A percentile compares a stretch with the other conserved stretches of the same genome.
Evolutionary conservation across 352 stramenopile genomes (phyloP).

Genomic region (Globisporangium solare): DNA sequence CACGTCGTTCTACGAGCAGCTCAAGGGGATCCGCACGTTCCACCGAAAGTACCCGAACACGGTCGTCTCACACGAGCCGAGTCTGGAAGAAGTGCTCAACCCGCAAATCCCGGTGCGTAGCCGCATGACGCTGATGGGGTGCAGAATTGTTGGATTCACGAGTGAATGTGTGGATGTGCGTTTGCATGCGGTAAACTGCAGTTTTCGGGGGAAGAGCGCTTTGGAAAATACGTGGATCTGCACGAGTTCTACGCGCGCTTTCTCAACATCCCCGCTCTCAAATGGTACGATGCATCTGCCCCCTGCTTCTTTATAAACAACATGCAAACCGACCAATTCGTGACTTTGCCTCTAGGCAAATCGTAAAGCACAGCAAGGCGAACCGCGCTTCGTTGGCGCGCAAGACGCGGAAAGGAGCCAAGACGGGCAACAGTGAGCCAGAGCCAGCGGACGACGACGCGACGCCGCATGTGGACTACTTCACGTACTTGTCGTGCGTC

Average conservation of each 20-base stretch:
- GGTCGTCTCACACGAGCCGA: conserved; percentile 58
- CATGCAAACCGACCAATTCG: neutral
- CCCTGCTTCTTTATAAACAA: neutral
- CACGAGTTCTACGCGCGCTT: conserved; percentile 80
- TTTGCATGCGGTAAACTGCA: conserved; percentile 13
- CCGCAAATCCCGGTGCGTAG: conserved; percentile 47
- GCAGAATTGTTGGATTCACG: neutral
- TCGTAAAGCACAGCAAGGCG: conserved; percentile 21
- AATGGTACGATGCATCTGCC: conserved; percentile 20
- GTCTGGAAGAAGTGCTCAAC: conserved; percentile 51
- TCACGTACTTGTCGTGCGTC: conserved; percentile 66
- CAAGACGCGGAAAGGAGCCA: conserved; percentile 16
- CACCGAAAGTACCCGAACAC: conserved; percentile 83
- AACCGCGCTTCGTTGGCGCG: conserved; percentile 13
- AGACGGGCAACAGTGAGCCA: conserved; percentile 4
- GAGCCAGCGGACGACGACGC: conserved; percentile 14
- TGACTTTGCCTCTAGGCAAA: conserved; percentile 13
- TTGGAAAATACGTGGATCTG: conserved; percentile 89
- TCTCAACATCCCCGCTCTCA: conserved; percentile 69
- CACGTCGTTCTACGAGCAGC: conserved; percentile 87
- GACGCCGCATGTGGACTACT: conserved; percentile 48
- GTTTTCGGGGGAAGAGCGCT: conserved; percentile 87
- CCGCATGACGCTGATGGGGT: too few relatives aligned
- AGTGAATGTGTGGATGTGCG: neutral
- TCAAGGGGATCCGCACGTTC: conserved; percentile 81